These are phyloP conservation scores for Gloeostereum incarnatum DNA, from an alignment of 768 basidiomycete genomes.

Conservation along the genomic window DNA sequence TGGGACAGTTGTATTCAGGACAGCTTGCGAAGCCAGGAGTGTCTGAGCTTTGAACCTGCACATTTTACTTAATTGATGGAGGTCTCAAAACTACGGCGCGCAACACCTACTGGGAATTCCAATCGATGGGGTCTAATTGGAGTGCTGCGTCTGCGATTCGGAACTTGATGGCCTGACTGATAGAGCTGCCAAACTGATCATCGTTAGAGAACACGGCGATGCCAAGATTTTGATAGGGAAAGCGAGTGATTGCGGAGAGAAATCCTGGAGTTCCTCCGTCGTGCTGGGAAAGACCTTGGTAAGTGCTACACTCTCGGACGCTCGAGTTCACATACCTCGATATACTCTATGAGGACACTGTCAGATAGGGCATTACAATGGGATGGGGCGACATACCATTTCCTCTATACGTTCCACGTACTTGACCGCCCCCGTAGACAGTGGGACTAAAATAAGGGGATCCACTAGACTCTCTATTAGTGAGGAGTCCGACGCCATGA, in stretches of 20 bases:
- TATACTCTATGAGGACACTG: too few relatives aligned
- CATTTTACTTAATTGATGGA: neutral
- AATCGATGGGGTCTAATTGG: slow-evolving; percentile 12
- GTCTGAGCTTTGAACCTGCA: slow-evolving; percentile 1
- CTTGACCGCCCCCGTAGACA: slow-evolving; percentile 20
- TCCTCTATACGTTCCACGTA: slow-evolving; percentile 14
- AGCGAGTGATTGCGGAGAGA: slow-evolving; percentile 7
- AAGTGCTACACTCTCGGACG: too few relatives aligned
- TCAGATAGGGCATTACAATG: too few relatives aligned
- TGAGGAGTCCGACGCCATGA: slow-evolving; percentile 2
- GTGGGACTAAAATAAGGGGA: slow-evolving; percentile 14
- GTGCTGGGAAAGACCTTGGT: too few relatives aligned
- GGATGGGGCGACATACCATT: slow-evolving; percentile 11
- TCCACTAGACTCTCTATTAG: slow-evolving; percentile 1
- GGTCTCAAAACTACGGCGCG: neutral
- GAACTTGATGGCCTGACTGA: slow-evolving; percentile 11
- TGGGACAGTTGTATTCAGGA: neutral
- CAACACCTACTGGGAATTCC: slow-evolving; percentile 7
- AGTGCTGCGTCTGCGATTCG: slow-evolving; percentile 13
- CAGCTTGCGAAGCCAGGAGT: neutral
- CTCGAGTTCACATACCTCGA: too few relatives aligned
- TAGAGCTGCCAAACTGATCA: slow-evolving; percentile 6
- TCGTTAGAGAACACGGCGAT: slow-evolving; percentile 15
- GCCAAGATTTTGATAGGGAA: slow-evolving; percentile 13
- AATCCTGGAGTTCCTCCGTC: too few relatives aligned